phyloP scores from a whole-genome alignment of 2,329 filamentous ascomycete genomes.

The Hymenoscyphus scutula region DNA sequence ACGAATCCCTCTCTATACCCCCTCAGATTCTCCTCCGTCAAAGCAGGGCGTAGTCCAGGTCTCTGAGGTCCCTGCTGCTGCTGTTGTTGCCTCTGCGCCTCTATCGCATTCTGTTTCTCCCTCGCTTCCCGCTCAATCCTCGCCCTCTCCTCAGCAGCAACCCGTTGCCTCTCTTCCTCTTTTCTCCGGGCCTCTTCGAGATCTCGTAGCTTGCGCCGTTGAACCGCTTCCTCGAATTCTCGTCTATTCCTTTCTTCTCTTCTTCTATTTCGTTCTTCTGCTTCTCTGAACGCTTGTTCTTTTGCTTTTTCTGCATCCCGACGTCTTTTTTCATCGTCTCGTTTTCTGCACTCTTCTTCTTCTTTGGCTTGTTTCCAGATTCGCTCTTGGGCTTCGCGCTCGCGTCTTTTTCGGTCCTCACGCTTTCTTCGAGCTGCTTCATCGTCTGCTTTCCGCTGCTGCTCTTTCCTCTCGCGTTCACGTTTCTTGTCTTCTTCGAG shows the following conservation, averaged over 20 bases:
- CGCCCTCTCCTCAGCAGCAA: not conserved
- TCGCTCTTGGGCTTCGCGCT: not conserved
- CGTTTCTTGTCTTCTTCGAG: not conserved
- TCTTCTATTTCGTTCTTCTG: not conserved
- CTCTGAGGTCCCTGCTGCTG: not conserved
- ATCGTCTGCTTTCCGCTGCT: not conserved
- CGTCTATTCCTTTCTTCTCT: not conserved
- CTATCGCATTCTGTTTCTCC: not conserved
- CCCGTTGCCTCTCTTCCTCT: not conserved
- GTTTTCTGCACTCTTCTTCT: not conserved
- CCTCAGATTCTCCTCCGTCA: not conserved
- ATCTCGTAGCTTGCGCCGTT: not conserved
- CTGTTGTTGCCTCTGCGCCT: not conserved
- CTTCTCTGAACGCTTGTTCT: not conserved
- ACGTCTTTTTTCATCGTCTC: not conserved
- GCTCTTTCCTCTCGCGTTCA: not conserved
- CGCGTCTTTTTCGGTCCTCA: not conserved
- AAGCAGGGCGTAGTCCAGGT: not conserved
- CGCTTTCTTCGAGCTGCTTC: not conserved
- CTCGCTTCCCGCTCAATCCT: not conserved
- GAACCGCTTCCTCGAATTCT: not conserved
- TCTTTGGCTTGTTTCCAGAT: not conserved
- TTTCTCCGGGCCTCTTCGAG: not conserved
- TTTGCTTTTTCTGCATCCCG: conserved; percentile 1
- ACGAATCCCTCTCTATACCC: not conserved